Evolutionary conservation across 83 land plant genomes (phyloP), one percentile per base, ranked within the genome.

Genomic region (Larix sibirica): DNA sequence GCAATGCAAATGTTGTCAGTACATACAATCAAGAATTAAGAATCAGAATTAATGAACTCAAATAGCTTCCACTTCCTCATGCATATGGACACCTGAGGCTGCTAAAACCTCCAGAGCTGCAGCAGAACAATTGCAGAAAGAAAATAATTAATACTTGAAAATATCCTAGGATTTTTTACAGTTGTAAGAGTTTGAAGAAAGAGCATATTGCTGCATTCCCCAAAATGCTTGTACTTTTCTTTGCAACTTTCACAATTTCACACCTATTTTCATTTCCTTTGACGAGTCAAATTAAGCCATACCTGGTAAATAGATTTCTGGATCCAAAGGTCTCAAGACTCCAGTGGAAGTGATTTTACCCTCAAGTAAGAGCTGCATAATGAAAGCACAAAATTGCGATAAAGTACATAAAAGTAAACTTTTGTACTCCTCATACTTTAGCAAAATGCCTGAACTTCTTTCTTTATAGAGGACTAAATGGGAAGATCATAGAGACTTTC

Each of bases 251-350:
- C 18, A 18, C 36, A 77, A 36, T 38, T 26, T 20, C 33, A 7
- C 24, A 54, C 31, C 6, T 62, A 47, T 26, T 38, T 47, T 17
- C 20, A 62, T 23, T 20, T 31, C 61, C n/a, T 68, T n/a, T 62
- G 60, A 58, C 38, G 6, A 75, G 66, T n/a, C 28, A 38, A 67
- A 73, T 59, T n/a, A 84, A 58, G 17, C 40, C 60, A 63, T 83
- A 95, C 98, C 96, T 83, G 98, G 98, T 2, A 84, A 54, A 71
- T 95, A 95, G 2, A 95, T 88, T 84, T 93, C 93, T 62, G 98
- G 91, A 20, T 93, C 90, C 62, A 93, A 42, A 12, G 98, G 98
- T 79, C 98, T 89, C 16, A 95, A 38, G 12, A 95, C 90, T 10
- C 98, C 98, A 71, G 86, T 90, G 33, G 85, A 82, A 31, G 88